Evolutionary conservation across 2,329 filamentous ascomycete species (phyloP).

Genomic region (Xylaria hypoxylon): DNA sequence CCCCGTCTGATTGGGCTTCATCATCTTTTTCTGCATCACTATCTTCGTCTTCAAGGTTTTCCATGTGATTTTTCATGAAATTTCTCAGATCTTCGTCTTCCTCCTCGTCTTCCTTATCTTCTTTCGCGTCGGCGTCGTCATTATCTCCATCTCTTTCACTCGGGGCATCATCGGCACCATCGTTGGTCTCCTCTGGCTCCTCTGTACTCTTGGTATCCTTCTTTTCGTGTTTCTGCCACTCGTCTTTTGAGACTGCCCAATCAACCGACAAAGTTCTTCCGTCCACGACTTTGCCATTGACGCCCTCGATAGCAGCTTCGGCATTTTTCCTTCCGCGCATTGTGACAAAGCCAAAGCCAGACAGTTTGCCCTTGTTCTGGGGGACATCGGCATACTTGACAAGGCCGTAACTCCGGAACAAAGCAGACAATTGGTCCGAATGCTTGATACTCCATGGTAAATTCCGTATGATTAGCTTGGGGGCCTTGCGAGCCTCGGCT

Average conservation of each 20-base stretch:
- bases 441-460: slow-evolving; percentile 95
- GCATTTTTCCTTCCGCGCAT: slow-evolving; percentile 90
- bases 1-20: slow-evolving; percentile 53
- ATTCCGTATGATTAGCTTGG: slow-evolving; percentile 90
- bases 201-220: slow-evolving; percentile 44
- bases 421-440: slow-evolving; percentile 78
- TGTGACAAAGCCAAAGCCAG: slow-evolving; percentile 93
- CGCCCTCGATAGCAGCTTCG: slow-evolving; percentile 82
- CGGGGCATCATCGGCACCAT: slow-evolving; percentile 36
- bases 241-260: slow-evolving; percentile 93
- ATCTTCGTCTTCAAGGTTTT: slow-evolving; percentile 69
- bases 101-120: slow-evolving; percentile 58
- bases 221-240: slow-evolving; percentile 76
- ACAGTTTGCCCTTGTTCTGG: slow-evolving; percentile 78
- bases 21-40: slow-evolving; percentile 59
- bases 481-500: slow-evolving; percentile 69
- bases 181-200: slow-evolving; percentile 50
- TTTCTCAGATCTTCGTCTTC: slow-evolving; percentile 58
- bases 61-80: slow-evolving; percentile 69
- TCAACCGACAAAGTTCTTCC: slow-evolving; percentile 91
- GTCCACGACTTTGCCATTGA: slow-evolving; percentile 92
- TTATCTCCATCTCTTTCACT: slow-evolving; percentile 57
- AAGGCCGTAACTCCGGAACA: slow-evolving; percentile 92
- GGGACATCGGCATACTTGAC: slow-evolving; percentile 89
- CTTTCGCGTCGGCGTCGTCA: slow-evolving; percentile 46